These are phyloP conservation scores for Rhodotorula sp. DNA, from an alignment of 1,284 basidiomycete species.

Conservation along the genomic window DNA sequence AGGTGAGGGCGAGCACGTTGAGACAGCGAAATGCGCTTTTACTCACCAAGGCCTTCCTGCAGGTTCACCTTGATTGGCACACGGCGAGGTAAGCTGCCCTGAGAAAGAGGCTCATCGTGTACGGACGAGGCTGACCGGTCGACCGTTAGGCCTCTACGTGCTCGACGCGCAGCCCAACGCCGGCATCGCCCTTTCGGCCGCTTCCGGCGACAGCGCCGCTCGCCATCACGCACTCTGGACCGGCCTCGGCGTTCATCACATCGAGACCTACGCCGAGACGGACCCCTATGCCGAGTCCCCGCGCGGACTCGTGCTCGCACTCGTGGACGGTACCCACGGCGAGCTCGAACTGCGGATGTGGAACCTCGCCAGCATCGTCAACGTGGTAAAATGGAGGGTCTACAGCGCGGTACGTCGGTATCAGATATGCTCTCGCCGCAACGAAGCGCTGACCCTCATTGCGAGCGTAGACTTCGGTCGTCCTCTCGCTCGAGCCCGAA, in stretches of 20 bases:
- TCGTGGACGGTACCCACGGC: not conserved
- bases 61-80: slow-evolving; percentile 37
- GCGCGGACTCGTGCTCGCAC: slow-evolving; percentile 18
- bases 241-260: slow-evolving; percentile 21
- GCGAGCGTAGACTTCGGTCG: not conserved
- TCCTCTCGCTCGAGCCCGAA: not conserved
- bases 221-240: slow-evolving; percentile 20
- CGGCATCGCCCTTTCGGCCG: slow-evolving; percentile 7
- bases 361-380: slow-evolving; percentile 23
- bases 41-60: not conserved
- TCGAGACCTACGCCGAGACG: slow-evolving; percentile 23
- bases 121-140: not conserved
- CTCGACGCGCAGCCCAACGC: slow-evolving; percentile 19
- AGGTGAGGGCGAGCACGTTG: not conserved
- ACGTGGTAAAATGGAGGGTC: slow-evolving; percentile 31
- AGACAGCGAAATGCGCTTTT: not conserved
- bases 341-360: slow-evolving; percentile 28
- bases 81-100: not conserved
- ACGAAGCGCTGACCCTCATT: not conserved
- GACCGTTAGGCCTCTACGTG: slow-evolving; percentile 18
- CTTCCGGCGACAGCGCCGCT: not conserved
- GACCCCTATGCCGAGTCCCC: not conserved
- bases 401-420: not conserved
- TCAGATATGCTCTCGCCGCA: not conserved
- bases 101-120: too few relatives aligned